phyloP scores from a whole-genome alignment of 768 basidiomycete genomes.

The Boletus speciosus region DNA sequence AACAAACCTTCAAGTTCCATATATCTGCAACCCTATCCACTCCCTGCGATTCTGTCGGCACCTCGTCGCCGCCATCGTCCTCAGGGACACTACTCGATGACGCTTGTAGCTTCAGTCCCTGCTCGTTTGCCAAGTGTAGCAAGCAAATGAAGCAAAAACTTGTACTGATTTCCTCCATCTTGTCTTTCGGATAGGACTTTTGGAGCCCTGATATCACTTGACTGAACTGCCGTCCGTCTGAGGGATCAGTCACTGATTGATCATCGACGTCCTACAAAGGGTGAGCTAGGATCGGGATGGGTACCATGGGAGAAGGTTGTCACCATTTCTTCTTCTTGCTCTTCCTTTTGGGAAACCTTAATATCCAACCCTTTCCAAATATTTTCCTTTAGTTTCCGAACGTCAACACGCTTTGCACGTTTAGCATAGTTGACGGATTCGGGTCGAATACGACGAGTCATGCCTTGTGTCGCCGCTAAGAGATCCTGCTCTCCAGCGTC shows the following conservation, averaged over 20 bases:
- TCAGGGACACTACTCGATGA: slow-evolving; percentile 35
- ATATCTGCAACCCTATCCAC: slow-evolving; percentile 60
- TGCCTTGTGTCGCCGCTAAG: slow-evolving; percentile 73
- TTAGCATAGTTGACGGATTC: slow-evolving; percentile 93
- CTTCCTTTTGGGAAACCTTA: slow-evolving; percentile 40
- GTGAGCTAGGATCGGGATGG: background rate
- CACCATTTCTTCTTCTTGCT: slow-evolving; percentile 56
- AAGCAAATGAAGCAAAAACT: slow-evolving; percentile 99
- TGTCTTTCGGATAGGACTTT: slow-evolving; percentile 81
- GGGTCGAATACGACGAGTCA: slow-evolving; percentile 75
- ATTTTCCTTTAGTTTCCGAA: slow-evolving; percentile 94
- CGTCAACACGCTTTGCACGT: slow-evolving; percentile 94
- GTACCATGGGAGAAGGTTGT: slow-evolving; percentile 6
- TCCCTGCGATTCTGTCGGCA: slow-evolving; percentile 33
- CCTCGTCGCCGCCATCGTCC: slow-evolving; percentile 34
- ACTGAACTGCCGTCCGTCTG: slow-evolving; percentile 66
- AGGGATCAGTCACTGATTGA: slow-evolving; percentile 53
- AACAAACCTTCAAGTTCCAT: slow-evolving; percentile 68
- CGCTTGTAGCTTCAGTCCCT: slow-evolving; percentile 81
- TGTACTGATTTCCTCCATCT: slow-evolving; percentile 97
- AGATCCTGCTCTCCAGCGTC: slow-evolving; percentile 85
- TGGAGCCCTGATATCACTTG: slow-evolving; percentile 82
- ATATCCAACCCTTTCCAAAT: slow-evolving; percentile 95
- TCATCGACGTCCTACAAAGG: slow-evolving; percentile 51
- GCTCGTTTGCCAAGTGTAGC: slow-evolving; percentile 94